Percentiles rank a stretch among this genome's conserved stretches.
Evolutionary conservation across 371 early-diverging fungal genomes (phyloP).

Genomic region (Mortierella polycephala): DNA sequence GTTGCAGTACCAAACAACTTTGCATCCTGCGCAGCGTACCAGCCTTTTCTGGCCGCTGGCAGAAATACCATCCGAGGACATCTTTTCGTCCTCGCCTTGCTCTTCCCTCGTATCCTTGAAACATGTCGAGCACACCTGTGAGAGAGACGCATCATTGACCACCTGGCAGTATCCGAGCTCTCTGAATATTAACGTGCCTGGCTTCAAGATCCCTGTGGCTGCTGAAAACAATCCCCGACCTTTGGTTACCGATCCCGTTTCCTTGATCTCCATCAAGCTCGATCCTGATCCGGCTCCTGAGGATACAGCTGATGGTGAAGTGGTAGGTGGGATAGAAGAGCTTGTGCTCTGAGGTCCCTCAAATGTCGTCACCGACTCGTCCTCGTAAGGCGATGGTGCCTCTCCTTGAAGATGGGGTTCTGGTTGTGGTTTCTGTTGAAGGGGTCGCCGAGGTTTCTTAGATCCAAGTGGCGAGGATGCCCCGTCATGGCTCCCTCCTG

Average conservation of each 20-base stretch:
- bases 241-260: conserved; percentile 18
- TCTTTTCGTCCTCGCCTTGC: conserved; percentile 26
- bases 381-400: neutral
- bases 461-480: neutral
- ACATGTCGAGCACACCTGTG: conserved; percentile 42
- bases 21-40: conserved; percentile 46
- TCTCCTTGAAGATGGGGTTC: neutral
- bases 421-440: conserved; percentile 19
- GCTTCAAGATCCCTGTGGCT: conserved; percentile 16
- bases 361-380: neutral
- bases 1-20: conserved; percentile 50
- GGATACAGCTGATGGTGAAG: conserved; percentile 22
- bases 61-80: conserved; percentile 6
- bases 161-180: conserved; percentile 46
- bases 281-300: conserved; percentile 19
- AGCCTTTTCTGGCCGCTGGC: conserved; percentile 45
- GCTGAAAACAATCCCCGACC: conserved; percentile 39
- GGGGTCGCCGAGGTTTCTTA: conserved; percentile 18
- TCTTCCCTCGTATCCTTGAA: conserved; percentile 50
- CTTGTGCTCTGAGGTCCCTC: too few relatives aligned
- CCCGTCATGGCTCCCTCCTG: neutral
- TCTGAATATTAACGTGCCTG: conserved; percentile 36
- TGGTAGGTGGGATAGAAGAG: conserved; percentile 13
- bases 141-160: conserved; percentile 38
- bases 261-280: conserved; percentile 28